Evolutionary conservation across 2,329 filamentous ascomycete species (phyloP), one percentile per base, ranked within the genome.

Genomic region (Plenodomus biglobosus): DNA sequence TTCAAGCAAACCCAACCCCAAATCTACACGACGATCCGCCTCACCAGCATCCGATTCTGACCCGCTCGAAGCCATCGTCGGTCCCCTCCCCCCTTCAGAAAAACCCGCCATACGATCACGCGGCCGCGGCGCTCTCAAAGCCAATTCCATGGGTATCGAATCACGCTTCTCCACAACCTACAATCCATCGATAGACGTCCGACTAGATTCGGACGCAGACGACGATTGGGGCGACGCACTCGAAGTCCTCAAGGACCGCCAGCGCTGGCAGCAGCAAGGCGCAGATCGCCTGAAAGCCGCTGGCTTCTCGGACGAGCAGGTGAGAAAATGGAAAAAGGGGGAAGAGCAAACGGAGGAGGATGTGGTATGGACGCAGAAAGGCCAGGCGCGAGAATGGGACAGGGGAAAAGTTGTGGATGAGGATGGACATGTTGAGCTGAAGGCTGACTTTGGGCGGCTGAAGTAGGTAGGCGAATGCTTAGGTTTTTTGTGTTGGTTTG

Each of bases 141-240:
- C 55, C 19, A 62, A 56, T 16, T 54, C 55, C 2, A 58, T 85
- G 20, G 84, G 82, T 8, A 95, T 96, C 56, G 91, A 96, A 64
- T 78, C 81, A 19, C 88, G 88, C 43, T 97, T 96, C 69, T 85
- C 87, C 1, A 76, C 83, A 1, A 80, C 72, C 16, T 86, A 86
- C 59, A 77, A 86, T 52, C 83, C 84, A 1, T 66, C 74, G 6
- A 67, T 75, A n/a, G 83, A 88, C 59, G 71, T 86, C 3, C 73
- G 78, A 34, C 72, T 76, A 37, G 55, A 70, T 52, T 68, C 76
- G 2, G 75, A 77, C 1, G 75, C 73, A 2, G 79, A 78, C 21
- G 84, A 86, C 52, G 84, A 89, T 50, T 96, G 90, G 91, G 87
- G 89, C 38, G 83, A 89, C 59, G 85, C 88, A 1, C 76, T 94